These are phyloP conservation scores for Chrysosphaeria jannelii DNA, from an alignment of 2,329 filamentous ascomycete genomes.

Conservation along the genomic window DNA sequence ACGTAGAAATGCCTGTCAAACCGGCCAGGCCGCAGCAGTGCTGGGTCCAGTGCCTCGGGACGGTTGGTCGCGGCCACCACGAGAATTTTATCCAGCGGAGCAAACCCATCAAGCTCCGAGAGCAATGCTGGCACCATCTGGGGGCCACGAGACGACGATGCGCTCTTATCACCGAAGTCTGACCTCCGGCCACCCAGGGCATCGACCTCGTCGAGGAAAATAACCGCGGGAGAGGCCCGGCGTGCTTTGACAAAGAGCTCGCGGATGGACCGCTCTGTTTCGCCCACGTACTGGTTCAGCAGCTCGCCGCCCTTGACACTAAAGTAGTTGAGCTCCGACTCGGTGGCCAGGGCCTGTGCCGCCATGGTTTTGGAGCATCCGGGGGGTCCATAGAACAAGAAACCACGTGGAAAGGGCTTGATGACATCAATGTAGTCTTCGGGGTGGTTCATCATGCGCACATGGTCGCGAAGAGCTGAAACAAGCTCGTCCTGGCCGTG, in stretches of 20 bases:
- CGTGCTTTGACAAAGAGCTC: slow-evolving; percentile 65
- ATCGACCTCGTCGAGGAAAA: slow-evolving; percentile 95
- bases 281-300: slow-evolving; percentile 89
- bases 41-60: slow-evolving; percentile 60
- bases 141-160: slow-evolving; percentile 19
- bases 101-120: slow-evolving; percentile 90
- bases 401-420: slow-evolving; percentile 32
- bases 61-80: slow-evolving; percentile 81
- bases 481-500: slow-evolving; percentile 61
- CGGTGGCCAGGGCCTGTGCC: slow-evolving; percentile 71
- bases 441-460: slow-evolving; percentile 10
- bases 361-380: slow-evolving; percentile 87
- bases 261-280: slow-evolving; percentile 63
- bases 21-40: slow-evolving; percentile 57
- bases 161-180: slow-evolving; percentile 13
- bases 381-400: slow-evolving; percentile 73
- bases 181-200: slow-evolving; percentile 33
- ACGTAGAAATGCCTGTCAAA: slow-evolving; percentile 72
- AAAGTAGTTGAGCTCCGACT: slow-evolving; percentile 77
- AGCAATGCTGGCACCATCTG: slow-evolving; percentile 74
- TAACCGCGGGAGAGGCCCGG: slow-evolving; percentile 66
- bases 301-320: slow-evolving; percentile 82
- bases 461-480: slow-evolving; percentile 20
- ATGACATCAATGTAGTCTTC: slow-evolving; percentile 9
- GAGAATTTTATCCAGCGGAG: slow-evolving; percentile 52